A percentile compares a stretch with the other conserved stretches of the same genome.
phyloP scores from a whole-genome alignment of 176 grass and related monocot species.

The Carex littledalei region DNA sequence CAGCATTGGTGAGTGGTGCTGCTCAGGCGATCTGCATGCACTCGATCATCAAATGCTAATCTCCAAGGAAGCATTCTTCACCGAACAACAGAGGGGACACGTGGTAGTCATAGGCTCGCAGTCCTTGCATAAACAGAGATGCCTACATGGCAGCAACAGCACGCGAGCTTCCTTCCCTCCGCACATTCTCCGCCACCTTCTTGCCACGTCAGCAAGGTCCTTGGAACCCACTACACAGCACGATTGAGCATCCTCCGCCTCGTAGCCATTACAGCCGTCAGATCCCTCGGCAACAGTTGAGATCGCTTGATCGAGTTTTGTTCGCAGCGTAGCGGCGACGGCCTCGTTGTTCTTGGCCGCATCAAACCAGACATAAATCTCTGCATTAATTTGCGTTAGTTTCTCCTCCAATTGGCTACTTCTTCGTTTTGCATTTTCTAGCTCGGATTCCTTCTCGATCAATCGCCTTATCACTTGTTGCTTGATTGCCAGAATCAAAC shows the following conservation, averaged over 20 bases:
- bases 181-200: background rate
- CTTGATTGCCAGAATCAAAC: constrained; percentile 20
- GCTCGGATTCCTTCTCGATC: constrained; percentile 24
- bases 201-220: background rate
- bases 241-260: constrained; percentile 13
- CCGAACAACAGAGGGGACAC: constrained; percentile 41
- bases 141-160: constrained; percentile 58
- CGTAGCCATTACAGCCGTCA: background rate
- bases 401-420: constrained; percentile 38
- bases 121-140: constrained; percentile 49
- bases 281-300: background rate
- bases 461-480: background rate
- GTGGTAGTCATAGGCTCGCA: constrained; percentile 25
- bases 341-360: constrained; percentile 47
- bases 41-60: constrained; percentile 28
- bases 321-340: constrained; percentile 22
- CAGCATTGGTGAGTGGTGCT: background rate
- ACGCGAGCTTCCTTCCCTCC: constrained; percentile 24
- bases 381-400: constrained; percentile 28
- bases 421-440: constrained; percentile 19
- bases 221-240: background rate
- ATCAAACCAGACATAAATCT: constrained; percentile 47
- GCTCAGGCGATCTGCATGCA: background rate
- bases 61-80: constrained; percentile 47
- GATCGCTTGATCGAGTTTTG: constrained; percentile 28